Evolutionary conservation across 140 eudicot species (phyloP), one percentile per base, ranked within the genome.

Genomic region (Senecio squalidus): DNA sequence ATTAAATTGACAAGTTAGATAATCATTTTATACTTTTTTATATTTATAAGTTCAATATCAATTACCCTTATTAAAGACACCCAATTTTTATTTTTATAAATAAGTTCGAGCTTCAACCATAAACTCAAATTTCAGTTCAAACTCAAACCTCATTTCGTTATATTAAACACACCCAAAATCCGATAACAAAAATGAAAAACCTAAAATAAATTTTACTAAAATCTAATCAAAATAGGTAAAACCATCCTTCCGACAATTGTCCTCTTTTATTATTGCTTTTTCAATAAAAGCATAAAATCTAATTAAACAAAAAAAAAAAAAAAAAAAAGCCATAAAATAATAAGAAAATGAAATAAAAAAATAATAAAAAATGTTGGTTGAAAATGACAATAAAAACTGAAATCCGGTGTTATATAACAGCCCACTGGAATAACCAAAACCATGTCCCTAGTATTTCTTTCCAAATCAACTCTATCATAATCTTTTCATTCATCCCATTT

Each of bases 361-460:
- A 30, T 2, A 3, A 17, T 22, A 6, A 21, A 17, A n/a, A 22
- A 41, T 65, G 16, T 14, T 31, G 33, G 49, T 28, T 43, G 63
- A 62, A 48, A 23, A 18, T 20, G 72, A 56, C 45, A 9, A 41
- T 55, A 67, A 49, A 59, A 67, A 33, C 67, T 26, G 10, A 40
- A 80, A 73, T 41, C 82, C 81, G 80, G 77, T 75, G 57, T 78
- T 71, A 72, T 36, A 36, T 25, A 76, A 55, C 77, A 62, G 95
- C 95, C 95, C 95, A 86, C 71, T 60, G 95, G 88, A 86, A 83
- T n/a, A 60, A 48, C 74, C 45, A 74, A 70, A 67, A 69, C 66
- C 49, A 67, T 68, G 76, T 88, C 89, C 84, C 95, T 87, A 72
- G 80, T 52, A 40, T 27, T 26, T 60, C 43, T 47, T 72, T 59